Base-by-base conservation (phyloP, 2,329 filamentous ascomycete species). In the Penicillium capsulatum region DNA sequence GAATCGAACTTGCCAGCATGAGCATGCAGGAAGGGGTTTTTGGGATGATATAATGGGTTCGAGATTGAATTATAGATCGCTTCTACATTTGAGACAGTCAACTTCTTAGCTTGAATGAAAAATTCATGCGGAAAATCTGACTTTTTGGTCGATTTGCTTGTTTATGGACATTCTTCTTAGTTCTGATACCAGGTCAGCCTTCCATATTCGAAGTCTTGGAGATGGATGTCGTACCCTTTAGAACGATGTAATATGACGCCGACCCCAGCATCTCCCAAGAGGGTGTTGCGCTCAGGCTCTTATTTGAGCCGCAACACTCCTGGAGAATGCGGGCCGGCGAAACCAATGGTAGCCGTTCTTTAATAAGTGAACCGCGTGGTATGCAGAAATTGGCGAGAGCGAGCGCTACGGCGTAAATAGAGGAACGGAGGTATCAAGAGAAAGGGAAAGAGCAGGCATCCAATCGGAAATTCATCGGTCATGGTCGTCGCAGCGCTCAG, bases 171-270 rank as follows among this genome's bases (percentile, higher is more conserved):
- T 36, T 42, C 34, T 46, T 44, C 22, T 45, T 14, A 36, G 36
- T 48, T 48, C 52, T 55, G 34, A 32, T 29, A 17, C 10, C 6
- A 39, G 27, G 48, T 60, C 35, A 60, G 57, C 40, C 47, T 17
- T 10, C 14, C 7, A 15, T 26, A 15, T 5, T 19, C 15, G 14
- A 17, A 19, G 15, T 34, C 17, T 8, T 10, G 29, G 27, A 33
- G 19, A 32, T 5, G 28, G 27, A 15, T 15, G 19, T 22, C 57
- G 36, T 61, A 63, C 60, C 56, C 31, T 46, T 38, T 40, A 47
- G 50, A 46, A 40, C 41, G 45, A 50, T 50, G 44, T 38, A 53
- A 53, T 42, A 50, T 38, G 50, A 45, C 45, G 59, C 59, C 60
- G 59, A 42, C 59, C 33, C 33, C 14, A 14, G 17, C 11, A 6